A percentile compares a stretch with the other conserved stretches of the same genome.
phyloP scores from a whole-genome alignment of 2,329 filamentous ascomycete species.

The Penicillium glabrum region DNA sequence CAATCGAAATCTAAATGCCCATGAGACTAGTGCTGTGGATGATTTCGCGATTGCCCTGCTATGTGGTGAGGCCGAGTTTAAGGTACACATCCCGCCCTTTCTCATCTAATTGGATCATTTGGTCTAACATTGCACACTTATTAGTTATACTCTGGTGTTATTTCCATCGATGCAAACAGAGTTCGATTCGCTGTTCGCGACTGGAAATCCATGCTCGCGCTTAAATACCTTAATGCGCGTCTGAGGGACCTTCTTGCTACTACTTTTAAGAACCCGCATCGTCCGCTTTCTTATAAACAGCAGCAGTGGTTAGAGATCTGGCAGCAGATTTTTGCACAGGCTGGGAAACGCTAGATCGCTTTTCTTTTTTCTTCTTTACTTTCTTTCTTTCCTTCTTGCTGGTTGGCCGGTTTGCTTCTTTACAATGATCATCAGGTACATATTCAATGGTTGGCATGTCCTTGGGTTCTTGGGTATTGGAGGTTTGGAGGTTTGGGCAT shows the following conservation, averaged over 20 bases:
- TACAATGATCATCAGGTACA: neutral
- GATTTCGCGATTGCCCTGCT: conserved; percentile 80
- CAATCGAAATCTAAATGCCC: conserved; percentile 78
- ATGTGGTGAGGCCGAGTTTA: conserved; percentile 85
- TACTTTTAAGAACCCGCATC: conserved; percentile 57
- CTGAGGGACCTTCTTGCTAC: conserved; percentile 73
- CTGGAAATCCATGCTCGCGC: conserved; percentile 87
- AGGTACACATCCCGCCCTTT: conserved; percentile 49
- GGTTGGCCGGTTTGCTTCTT: neutral
- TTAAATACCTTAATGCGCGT: conserved; percentile 74
- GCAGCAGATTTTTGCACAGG: conserved; percentile 64
- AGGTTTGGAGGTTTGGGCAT: neutral
- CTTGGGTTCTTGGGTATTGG: neutral
- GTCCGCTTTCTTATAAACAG: conserved; percentile 58
- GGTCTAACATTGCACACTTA: neutral
- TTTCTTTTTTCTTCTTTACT: neutral
- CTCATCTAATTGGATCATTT: neutral
- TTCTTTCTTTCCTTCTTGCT: neutral
- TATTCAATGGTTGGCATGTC: neutral
- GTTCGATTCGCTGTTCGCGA: conserved; percentile 79
- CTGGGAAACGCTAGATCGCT: conserved; percentile 20
- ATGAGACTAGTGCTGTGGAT: conserved; percentile 79
- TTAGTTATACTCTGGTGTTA: conserved; percentile 80
- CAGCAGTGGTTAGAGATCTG: conserved; percentile 73
- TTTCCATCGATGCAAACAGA: conserved; percentile 83